Evolutionary conservation across 2,329 filamentous ascomycete species (phyloP).

Genomic region (Fusarium luffae): DNA sequence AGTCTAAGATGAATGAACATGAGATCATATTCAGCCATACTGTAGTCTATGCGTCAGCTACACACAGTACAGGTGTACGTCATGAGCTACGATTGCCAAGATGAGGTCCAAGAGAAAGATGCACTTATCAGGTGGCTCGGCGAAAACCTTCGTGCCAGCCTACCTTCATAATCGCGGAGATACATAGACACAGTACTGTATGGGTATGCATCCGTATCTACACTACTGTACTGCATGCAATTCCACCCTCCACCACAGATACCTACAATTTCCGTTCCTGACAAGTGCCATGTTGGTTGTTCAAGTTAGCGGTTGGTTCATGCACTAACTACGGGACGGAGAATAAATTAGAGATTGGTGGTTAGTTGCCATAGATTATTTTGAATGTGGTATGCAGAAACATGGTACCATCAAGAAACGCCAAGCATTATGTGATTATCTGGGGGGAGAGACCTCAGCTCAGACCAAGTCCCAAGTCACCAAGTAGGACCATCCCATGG

Average conservation of each 20-base stretch:
- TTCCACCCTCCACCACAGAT: neutral
- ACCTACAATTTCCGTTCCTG: neutral
- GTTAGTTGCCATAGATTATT: slow-evolving; percentile 10
- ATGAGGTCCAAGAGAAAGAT: slow-evolving; percentile 12
- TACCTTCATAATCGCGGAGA: slow-evolving; percentile 6
- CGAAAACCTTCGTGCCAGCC: slow-evolving; percentile 2
- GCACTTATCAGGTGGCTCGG: slow-evolving; percentile 3
- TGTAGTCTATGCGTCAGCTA: neutral
- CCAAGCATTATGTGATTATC: slow-evolving; percentile 20
- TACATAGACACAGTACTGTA: neutral
- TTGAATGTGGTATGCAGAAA: slow-evolving; percentile 2
- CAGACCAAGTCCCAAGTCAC: slow-evolving; percentile 63
- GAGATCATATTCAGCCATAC: neutral
- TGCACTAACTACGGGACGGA: slow-evolving; percentile 20
- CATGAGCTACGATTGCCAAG: slow-evolving; percentile 12
- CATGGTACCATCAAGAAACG: slow-evolving; percentile 2
- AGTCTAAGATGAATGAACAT: slow-evolving; percentile 3
- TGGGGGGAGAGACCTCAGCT: slow-evolving; percentile 33
- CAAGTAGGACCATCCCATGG: slow-evolving; percentile 59
- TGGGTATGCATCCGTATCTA: neutral
- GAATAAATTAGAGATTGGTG: slow-evolving; percentile 3
- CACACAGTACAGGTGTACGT: slow-evolving; percentile 13
- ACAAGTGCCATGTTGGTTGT: neutral
- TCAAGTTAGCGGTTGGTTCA: slow-evolving; percentile 11
- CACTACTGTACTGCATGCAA: neutral